Base-by-base conservation (phyloP, 2,329 filamentous ascomycete species). In the Colletotrichum orchidophilum region DNA sequence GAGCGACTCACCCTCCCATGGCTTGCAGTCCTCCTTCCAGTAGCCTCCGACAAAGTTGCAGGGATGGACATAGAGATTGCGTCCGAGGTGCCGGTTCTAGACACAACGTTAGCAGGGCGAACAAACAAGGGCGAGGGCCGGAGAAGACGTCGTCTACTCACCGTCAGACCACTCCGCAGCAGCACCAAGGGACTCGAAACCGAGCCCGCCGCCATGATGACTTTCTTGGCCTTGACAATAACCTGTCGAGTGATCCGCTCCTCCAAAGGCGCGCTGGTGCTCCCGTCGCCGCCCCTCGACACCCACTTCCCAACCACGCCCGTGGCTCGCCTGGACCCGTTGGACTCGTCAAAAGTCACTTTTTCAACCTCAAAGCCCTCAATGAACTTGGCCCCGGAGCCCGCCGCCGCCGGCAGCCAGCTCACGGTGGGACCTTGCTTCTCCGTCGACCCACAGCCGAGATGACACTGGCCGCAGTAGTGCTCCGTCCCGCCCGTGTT, bases 1-100 rank as follows among this genome's bases (percentile, higher is more conserved):
- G 15, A 24, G 50, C 9, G 5, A 71, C 76, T 73, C 74, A 81
- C 85, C 86, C 80, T 92, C 90, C 91, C 92, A 94, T 1, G 91
- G 90, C n/a, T 86, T 87, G 24, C 91, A 87, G 42, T 93, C 91
- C 70, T 94, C 86, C 35, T 92, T 85, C 80, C 92, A 95, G n/a
- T 91, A 85, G 2, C 88, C 93, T 4, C 80, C 79, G 6, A 91
- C 76, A 9, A 85, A 78, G 76, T 86, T 87, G 77, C 91, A 91
- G 1, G 95, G 96, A 77, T 98, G 96, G 1, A 97, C 81, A 76
- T 96, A 87, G 3, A 98, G 88, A 76, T 98, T 94, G 8, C 87
- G 88, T 29, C 96, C 96, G 73, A 98, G 92, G 67, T 97, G 91
- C 4, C 87, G 86, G 78, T 97, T 97, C 84, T 90, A 76, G 15